Conservation (phyloP, 2,329 filamentous ascomycete genomes). For the Botryotinia calthae region DNA sequence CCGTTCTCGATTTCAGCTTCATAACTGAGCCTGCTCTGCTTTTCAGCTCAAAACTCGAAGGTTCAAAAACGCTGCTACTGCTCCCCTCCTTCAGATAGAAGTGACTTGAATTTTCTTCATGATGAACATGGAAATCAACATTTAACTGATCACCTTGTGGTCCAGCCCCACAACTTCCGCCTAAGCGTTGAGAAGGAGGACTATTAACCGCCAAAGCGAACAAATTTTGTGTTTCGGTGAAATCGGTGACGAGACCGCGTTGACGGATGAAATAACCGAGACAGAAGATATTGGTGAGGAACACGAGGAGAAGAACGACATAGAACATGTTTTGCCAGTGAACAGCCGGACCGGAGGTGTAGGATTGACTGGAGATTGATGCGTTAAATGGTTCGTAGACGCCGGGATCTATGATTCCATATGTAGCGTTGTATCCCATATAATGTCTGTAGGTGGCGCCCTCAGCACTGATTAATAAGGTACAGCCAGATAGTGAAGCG, state of each 20-base stretch:
- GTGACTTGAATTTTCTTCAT: slow-evolving; percentile 50
- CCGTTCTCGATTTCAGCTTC: slow-evolving; percentile 11
- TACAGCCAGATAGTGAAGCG: slow-evolving; percentile 66
- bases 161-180: slow-evolving; percentile 55
- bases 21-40: slow-evolving; percentile 23
- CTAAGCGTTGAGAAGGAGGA: slow-evolving; percentile 50
- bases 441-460: slow-evolving; percentile 59
- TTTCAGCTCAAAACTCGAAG: slow-evolving; percentile 9
- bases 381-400: slow-evolving; percentile 60
- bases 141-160: slow-evolving; percentile 40
- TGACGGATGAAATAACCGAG: slow-evolving; percentile 57
- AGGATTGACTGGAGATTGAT: slow-evolving; percentile 62
- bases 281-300: slow-evolving; percentile 65
- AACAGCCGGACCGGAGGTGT: slow-evolving; percentile 62
- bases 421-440: slow-evolving; percentile 46
- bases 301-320: slow-evolving; percentile 61
- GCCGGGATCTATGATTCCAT: slow-evolving; percentile 45
- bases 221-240: slow-evolving; percentile 73
- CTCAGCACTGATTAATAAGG: slow-evolving; percentile 58
- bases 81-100: slow-evolving; percentile 49
- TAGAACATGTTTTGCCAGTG: slow-evolving; percentile 67
- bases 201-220: slow-evolving; percentile 70
- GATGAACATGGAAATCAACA: slow-evolving; percentile 45
- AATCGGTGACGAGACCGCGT: slow-evolving; percentile 69
- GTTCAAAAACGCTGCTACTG: neutral